phyloP scores from a whole-genome alignment of 345 rosid species.

The Salix caprea region DNA sequence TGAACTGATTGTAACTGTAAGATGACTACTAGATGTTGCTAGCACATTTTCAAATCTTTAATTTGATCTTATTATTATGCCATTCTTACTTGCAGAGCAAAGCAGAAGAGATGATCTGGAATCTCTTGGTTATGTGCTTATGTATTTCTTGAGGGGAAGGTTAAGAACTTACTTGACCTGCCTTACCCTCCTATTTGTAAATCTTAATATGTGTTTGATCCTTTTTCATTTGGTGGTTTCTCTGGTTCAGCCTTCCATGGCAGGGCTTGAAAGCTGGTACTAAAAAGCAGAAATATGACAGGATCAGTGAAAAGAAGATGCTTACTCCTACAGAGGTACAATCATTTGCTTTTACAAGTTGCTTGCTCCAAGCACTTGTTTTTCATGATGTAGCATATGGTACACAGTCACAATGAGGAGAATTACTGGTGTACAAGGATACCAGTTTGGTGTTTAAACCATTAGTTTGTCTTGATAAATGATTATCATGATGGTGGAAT shows the following conservation, averaged over 20 bases:
- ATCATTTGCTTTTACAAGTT: background rate
- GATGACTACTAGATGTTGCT: background rate
- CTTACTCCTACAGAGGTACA: slow-evolving; percentile 82
- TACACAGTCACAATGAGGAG: background rate
- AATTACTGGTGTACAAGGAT: background rate
- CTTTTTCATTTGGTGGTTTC: slow-evolving; percentile 14
- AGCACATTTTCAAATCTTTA: background rate
- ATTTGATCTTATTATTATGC: background rate
- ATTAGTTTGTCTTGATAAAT: background rate
- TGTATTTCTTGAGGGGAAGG: slow-evolving; percentile 98
- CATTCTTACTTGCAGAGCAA: slow-evolving; percentile 60
- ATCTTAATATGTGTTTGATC: slow-evolving; percentile 2
- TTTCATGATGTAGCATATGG: background rate
- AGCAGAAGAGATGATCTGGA: slow-evolving; percentile 99
- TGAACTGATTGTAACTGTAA: slow-evolving; percentile 1
- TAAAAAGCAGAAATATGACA: slow-evolving; percentile 96
- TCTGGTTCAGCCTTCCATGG: slow-evolving; percentile 82
- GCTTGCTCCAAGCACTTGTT: background rate
- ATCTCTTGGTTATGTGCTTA: slow-evolving; percentile 97
- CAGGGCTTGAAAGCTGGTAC: slow-evolving; percentile 94
- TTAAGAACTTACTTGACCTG: slow-evolving; percentile 16
- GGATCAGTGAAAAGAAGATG: slow-evolving; percentile 92
- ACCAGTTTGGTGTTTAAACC: background rate
- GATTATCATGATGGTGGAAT: background rate
- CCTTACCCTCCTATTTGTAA: background rate